Base-by-base conservation (phyloP, 1,139 yeast species). In the Sugiyamaella paludigena region DNA sequence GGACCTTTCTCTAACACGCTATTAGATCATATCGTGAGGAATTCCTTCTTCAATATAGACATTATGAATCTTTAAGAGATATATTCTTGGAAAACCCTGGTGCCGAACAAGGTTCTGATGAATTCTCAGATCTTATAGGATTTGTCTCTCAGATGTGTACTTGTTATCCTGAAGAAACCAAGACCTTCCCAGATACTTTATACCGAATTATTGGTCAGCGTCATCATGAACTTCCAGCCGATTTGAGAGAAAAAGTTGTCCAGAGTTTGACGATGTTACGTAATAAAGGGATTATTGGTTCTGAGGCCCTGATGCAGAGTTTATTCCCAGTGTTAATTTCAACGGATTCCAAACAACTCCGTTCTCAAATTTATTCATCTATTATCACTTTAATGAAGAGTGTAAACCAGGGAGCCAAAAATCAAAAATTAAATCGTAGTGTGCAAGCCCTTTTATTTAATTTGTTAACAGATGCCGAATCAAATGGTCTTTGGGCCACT, bases 371-470 rank as follows among this genome's bases (percentile, higher is more conserved):
- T 45, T 92, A 91, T 68, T 74, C 80, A 42, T 83, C 95, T 5
- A 73, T 92, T 56, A 80, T 91, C 41, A 77, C 94, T 15, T 71
- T 91, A 52, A 73, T 94, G 62, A 91, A 88, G 66, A 74, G 84
- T 7, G 87, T 89, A 51, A 92, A 92, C 64, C 81, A 87, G 10
- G 92, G 94, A 12, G 75, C 95, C 8, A 85, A 83, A 63, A 87
- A 88, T 66, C 96, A 88, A 63, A 87, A 86, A 66, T 74, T 92
- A 56, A 92, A 92, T 68, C 78, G 86, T 63, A 83, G 91, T 13
- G 87, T 96, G 0, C 98, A 92, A 68, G 96, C 98, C 0, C 70
- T 92, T 50, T 77, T 95, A 48, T 91, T 94, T 73, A 87, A 87
- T 60, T 73, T 91, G 56, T 73, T 92, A 43, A 66, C 68, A 12